Base-by-base conservation (phyloP, 257 asterid species). In the Penstemon newberryi region DNA sequence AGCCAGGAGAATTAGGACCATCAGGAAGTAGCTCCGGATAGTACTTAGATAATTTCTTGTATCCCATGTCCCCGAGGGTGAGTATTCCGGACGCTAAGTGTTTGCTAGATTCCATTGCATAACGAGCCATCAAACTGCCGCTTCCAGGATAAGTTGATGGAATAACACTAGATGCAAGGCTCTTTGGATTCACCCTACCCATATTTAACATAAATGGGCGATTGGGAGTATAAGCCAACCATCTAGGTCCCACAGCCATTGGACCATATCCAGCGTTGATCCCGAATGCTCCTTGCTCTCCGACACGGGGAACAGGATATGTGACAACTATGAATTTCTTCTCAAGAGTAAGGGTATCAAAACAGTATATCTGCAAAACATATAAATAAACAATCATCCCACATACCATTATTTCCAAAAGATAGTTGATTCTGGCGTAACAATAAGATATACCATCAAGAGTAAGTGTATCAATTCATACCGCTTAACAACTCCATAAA, bases 211-310 rank as follows among this genome's bases (percentile, higher is more conserved):
- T 62, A 70, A 82, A 77, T 6, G 95, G 92, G 50, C 86, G 87
- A 67, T 79, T 79, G 56, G 95, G 87, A 59, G 95, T 71, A 63
- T 82, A 88, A 3, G 92, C 92, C 84, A 88, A 71, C 95, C 95
- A 88, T 77, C 95, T 82, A 68, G 92, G 80, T 62, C 95, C 92
- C 81, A 88, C 78, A 52, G 92, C 90, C 87, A 88, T 77, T 64
- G 95, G 90, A 61, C 95, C 95, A 61, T 84, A 85, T 12, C 87
- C 90, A 2, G 85, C 82, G 77, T 79, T 79, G 66, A 88, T 75
- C 18, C 83, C 87, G 69, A 79, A 76, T 52, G 80, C 72, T 71
- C 88, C 90, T 76, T 75, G 90, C 60, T 82, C 90, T 67, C 89
- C 92, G 15, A 77, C 78, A 52, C 87, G 87, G 45, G 88, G 88